Conservation (phyloP, 176 grass and related monocot species). For the Oryza nivara region DNA sequence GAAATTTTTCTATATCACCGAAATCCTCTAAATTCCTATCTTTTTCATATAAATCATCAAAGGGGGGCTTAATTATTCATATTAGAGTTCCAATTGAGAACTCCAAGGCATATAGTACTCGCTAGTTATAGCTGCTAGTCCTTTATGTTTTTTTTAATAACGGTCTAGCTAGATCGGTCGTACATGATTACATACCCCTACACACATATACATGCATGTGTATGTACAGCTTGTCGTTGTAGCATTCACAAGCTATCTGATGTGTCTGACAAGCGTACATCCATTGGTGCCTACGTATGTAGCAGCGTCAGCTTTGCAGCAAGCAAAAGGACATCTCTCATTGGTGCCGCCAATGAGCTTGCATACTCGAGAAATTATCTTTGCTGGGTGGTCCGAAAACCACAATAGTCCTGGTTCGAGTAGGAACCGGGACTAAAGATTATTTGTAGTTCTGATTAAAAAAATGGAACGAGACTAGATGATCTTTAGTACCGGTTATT, state of each 20-base stretch:
- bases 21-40: no score
- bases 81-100: not conserved
- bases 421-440: no score
- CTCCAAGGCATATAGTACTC: not conserved
- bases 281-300: conserved; percentile 23
- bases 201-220: conserved; percentile 6
- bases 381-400: no score
- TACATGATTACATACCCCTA: not conserved
- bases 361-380: no score
- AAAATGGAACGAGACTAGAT: no score
- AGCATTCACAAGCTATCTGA: conserved; percentile 27
- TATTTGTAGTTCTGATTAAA: no score
- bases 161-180: not conserved
- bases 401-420: no score
- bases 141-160: not conserved
- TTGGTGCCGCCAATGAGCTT: not conserved
- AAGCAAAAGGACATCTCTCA: conserved; percentile 13
- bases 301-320: conserved; percentile 10
- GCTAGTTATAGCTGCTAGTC: not conserved
- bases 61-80: no score
- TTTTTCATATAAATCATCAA: no score
- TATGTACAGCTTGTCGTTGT: not conserved
- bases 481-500: no score
- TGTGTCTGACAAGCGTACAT: conserved; percentile 33
- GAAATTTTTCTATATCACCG: no score